A percentile compares a stretch with the other conserved stretches of the same genome.
These are phyloP conservation scores for Inga laurina DNA, from an alignment of 306 rosid genomes.

Conservation along the genomic window DNA sequence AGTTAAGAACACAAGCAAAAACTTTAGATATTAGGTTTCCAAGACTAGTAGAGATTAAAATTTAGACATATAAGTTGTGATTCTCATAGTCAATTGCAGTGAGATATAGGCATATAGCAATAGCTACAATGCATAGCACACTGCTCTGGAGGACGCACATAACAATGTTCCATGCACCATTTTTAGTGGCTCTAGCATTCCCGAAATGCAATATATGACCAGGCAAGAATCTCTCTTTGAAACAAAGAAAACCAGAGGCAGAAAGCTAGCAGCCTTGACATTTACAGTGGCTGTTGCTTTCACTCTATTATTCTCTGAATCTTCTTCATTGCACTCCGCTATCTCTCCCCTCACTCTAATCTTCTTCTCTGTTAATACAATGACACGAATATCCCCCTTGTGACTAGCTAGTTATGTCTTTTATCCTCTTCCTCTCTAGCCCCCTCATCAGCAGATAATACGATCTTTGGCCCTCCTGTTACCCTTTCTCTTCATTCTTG, in stretches of 20 bases:
- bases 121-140: not conserved
- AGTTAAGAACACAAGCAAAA: conserved; percentile 5
- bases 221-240: not conserved
- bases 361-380: not conserved
- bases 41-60: not conserved
- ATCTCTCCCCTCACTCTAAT: not conserved
- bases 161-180: not conserved
- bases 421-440: not conserved
- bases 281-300: not conserved
- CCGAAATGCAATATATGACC: not conserved
- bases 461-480: not conserved
- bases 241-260: not conserved
- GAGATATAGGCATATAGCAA: not conserved
- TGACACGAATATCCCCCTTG: not conserved
- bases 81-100: not conserved
- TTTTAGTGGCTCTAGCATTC: not conserved
- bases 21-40: conserved; percentile 10
- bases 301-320: not conserved
- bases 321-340: not conserved
- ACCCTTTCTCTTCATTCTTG: not conserved
- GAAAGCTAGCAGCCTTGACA: not conserved
- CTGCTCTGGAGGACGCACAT: not conserved
- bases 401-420: not conserved
- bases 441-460: not conserved
- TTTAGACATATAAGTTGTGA: not conserved